Base-by-base conservation (phyloP, 2,329 filamentous ascomycete species). In the Monosporascus sp. region DNA sequence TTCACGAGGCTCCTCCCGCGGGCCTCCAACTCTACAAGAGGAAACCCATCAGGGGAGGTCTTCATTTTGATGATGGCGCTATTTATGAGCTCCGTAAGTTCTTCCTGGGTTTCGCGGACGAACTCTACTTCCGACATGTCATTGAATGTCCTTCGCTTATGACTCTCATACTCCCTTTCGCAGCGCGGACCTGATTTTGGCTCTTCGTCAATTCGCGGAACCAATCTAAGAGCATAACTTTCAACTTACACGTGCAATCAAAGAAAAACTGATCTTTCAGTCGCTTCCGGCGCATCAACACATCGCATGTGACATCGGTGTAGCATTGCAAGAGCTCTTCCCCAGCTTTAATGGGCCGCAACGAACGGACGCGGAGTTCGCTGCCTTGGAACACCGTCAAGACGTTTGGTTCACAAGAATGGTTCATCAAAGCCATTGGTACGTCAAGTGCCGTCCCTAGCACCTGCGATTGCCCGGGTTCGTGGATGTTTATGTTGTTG, bases 301-400 rank as follows among this genome's bases (percentile, higher is more conserved):
- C 58, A 24, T 62, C 60, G 20, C 63, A 49, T 4, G 56, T 60
- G 5, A 61, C 56, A 38, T 66, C 65, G 5, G 59, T 51, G 49
- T 72, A 70, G 46, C 60, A 64, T 8, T 70, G 60, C 9, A 65
- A 70, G 31, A 73, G 61, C 53, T 73, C 71, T 9, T 67, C 65
- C 11, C 68, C 67, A 0, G 65, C 60, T 1, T 51, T n/a, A 41
- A 73, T 66, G 11, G 56, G 52, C 27, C 51, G 62, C 7, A 68
- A 52, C 8, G 70, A 66, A 1, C 68, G 62, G 14, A 72, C 60
- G 2, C 63, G 59, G 1, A 70, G 52, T 49, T 69, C 52, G 25
- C 51, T 53, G 15, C 68, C 66, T 46, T 72, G 64, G 20, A 68
- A 65, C 48, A 66, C 65, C 27, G 67, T 55, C 37, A 66, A 57